phyloP scores from a whole-genome alignment of 2,329 filamentous ascomycete genomes.

The Neofusicoccum cordaticola region DNA sequence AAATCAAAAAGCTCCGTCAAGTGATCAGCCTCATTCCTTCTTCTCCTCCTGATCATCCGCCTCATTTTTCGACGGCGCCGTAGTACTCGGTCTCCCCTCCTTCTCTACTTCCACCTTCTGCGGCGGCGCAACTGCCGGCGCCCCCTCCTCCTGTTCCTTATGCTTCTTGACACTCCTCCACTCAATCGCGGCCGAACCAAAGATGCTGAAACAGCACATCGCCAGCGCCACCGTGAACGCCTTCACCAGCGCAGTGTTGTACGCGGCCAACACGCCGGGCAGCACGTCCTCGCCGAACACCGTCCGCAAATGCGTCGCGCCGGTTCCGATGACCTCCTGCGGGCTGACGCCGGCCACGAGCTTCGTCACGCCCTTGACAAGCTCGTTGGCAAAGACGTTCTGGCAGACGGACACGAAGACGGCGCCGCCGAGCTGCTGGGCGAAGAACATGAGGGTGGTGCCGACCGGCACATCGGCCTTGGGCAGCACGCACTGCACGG shows the following conservation, averaged over 20 bases:
- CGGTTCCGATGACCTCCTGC: constrained; percentile 38
- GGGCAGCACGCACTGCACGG: constrained; percentile 45
- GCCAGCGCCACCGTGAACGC: constrained; percentile 61
- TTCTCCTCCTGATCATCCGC: background rate
- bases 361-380: constrained; percentile 38
- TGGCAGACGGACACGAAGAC: constrained; percentile 50
- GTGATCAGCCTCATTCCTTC: too few species aligned
- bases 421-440: constrained; percentile 47
- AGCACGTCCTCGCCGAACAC: constrained; percentile 48
- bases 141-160: constrained; percentile 19
- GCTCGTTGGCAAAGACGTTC: constrained; percentile 50
- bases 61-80: background rate
- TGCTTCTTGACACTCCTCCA: constrained; percentile 66
- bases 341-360: background rate
- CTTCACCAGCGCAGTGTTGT: constrained; percentile 59
- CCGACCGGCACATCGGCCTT: constrained; percentile 44
- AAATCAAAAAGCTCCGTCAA: too few species aligned
- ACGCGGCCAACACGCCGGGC: constrained; percentile 56
- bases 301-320: constrained; percentile 11
- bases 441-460: constrained; percentile 48
- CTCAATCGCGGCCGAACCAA: constrained; percentile 55
- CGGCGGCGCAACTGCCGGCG: background rate
- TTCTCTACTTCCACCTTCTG: background rate
- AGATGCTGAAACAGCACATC: constrained; percentile 54
- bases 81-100: background rate